A percentile compares a stretch with the other conserved stretches of the same genome.
phyloP scores from a whole-genome alignment of 1,284 basidiomycete genomes.

The Anthracocystis setariae region DNA sequence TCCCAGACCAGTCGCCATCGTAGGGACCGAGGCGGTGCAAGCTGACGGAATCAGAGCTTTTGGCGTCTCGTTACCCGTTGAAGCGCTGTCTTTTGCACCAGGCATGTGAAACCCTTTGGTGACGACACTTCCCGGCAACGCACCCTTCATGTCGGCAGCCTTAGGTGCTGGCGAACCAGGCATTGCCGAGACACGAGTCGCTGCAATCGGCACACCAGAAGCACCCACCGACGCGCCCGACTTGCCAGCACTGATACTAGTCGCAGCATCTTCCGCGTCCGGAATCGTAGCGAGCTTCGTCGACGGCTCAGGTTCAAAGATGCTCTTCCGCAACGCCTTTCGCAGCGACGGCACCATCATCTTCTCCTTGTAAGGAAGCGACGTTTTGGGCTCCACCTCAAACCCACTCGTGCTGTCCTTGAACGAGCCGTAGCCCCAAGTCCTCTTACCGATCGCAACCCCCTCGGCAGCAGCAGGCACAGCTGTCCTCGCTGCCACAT shows the following conservation, averaged over 20 bases:
- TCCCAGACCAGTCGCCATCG: conserved; percentile 18
- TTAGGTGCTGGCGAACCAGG: conserved; percentile 1
- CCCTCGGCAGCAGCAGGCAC: conserved; percentile 14
- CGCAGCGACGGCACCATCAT: conserved; percentile 64
- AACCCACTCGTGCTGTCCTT: conserved; percentile 48
- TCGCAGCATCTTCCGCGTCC: conserved; percentile 35
- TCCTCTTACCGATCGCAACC: conserved; percentile 33
- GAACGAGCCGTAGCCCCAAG: conserved; percentile 49
- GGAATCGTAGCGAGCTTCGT: conserved; percentile 45
- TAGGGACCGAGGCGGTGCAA: not conserved
- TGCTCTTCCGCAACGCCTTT: conserved; percentile 50
- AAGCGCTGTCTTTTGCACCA: too few relatives aligned
- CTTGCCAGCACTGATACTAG: conserved; percentile 22
- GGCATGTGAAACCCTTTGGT: conserved; percentile 48
- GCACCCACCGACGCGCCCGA: not conserved
- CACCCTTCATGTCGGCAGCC: conserved; percentile 26
- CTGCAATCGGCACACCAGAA: conserved; percentile 7
- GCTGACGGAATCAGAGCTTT: conserved; percentile 7
- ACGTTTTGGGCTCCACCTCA: conserved; percentile 66
- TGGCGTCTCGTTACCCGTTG: conserved; percentile 8
- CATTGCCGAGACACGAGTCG: not conserved
- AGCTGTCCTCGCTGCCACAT: conserved; percentile 16
- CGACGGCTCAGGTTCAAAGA: conserved; percentile 28
- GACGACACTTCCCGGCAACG: conserved; percentile 43
- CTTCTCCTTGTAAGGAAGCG: conserved; percentile 64